Base-by-base conservation (phyloP, 163 green algal genomes). In the Chlorella variabilis region DNA sequence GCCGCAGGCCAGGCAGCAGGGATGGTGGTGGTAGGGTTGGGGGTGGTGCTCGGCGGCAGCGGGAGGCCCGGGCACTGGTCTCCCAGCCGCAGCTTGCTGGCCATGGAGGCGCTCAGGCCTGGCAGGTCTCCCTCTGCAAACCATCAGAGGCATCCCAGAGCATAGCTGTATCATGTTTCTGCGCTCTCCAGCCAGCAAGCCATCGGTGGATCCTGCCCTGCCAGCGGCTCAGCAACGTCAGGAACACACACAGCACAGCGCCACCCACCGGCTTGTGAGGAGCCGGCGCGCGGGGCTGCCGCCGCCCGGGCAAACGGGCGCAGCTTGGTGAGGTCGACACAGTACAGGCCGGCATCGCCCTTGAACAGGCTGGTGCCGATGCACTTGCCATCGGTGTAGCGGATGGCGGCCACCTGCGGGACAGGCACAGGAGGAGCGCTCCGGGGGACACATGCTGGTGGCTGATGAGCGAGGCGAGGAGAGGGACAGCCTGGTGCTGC, bases 321-420 rank as follows among this genome's bases (percentile, higher is more conserved):
- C 21, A 94, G 82, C 25, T 85, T 75, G 2, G 84, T 78, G 23
- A 96, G 70, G 74, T 94, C 89, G 4, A 95, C 85, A 2, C 88
- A 76, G 75, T 87, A 95, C 20, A 96, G 82, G 9, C 85, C 83
- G 2, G 94, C 89, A 38, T 89, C 84, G 25, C 70, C 87, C 39
- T 86, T 70, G 71, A 86, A 58, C 66, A 93, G 86, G 2, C 79
- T 84, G 41, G 82, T 87, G 39, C 86, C 91, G 5, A 94, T 71
- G 17, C 91, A 77, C 80, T 89, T 92, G 77, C 76, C 76, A 27
- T 86, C 76, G 25, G 85, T 83, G 71, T 87, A 83, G 2, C 61
- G 70, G 38, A 89, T 63, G 76, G 90, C 29, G 18, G 36, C 27
- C 23, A 80, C 56, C 73, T 80, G 56, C 25, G 4, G 56, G 36